Conservation (phyloP, 1,139 yeast genomes). For the Groenewaldozyma auringiensis region DNA sequence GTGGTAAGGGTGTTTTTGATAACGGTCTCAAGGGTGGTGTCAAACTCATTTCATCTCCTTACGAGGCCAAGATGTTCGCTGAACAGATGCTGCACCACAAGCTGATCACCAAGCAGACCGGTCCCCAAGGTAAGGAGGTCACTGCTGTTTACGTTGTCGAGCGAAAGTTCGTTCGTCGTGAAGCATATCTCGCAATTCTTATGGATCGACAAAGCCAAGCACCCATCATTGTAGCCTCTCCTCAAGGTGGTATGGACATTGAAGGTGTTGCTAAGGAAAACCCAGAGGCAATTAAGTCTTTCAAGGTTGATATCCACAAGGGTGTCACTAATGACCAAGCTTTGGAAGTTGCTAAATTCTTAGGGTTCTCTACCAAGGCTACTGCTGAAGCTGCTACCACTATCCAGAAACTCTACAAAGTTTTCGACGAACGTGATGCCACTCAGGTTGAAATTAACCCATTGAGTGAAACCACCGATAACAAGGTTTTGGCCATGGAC, state of each 20-base stretch:
- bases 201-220: conserved; percentile 89
- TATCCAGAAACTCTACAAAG: conserved; percentile 78
- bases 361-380: conserved; percentile 78
- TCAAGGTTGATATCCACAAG: conserved; percentile 63
- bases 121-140: conserved; percentile 94
- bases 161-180: conserved; percentile 88
- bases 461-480: conserved; percentile 84
- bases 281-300: conserved; percentile 90
- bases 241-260: conserved; percentile 99
- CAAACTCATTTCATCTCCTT: conserved; percentile 75
- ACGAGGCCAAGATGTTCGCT: conserved; percentile 82
- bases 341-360: conserved; percentile 60
- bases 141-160: conserved; percentile 95
- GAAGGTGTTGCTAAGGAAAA: conserved; percentile 94
- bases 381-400: conserved; percentile 82
- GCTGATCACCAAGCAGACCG: conserved; percentile 95
- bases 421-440: conserved; percentile 85
- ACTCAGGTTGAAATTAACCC: conserved; percentile 99
- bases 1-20: conserved; percentile 98
- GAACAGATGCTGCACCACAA: conserved; percentile 86
- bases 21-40: conserved; percentile 97
- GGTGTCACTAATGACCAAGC: conserved; percentile 83
- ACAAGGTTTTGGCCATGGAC: conserved; percentile 94
- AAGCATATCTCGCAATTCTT: conserved; percentile 89
- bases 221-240: conserved; percentile 90